A percentile compares a stretch with the other conserved stretches of the same genome.
Conservation (phyloP, 768 basidiomycete species). For the Calvatia gigantea region DNA sequence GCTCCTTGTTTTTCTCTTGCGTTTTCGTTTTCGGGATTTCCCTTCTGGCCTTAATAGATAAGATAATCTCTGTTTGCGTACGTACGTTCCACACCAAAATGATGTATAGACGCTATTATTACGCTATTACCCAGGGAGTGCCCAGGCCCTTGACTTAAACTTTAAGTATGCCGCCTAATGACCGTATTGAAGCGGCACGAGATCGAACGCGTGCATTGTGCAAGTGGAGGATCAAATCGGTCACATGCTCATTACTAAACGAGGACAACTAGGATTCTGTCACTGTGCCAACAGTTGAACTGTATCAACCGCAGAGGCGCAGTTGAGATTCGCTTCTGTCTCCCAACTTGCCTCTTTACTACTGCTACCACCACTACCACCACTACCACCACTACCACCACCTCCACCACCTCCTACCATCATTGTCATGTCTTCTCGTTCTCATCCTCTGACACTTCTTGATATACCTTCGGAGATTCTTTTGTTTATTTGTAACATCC, state of each 20-base stretch:
- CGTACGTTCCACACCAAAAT: neutral
- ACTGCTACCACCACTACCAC: slow-evolving; percentile 8
- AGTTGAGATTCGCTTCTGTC: slow-evolving; percentile 8
- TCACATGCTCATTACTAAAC: slow-evolving; percentile 8
- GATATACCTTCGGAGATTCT: slow-evolving; percentile 53
- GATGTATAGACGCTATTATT: neutral
- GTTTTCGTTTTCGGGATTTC: neutral
- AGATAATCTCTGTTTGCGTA: slow-evolving; percentile 1
- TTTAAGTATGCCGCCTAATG: neutral
- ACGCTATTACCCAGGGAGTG: neutral
- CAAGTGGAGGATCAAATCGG: neutral
- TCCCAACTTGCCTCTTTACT: neutral
- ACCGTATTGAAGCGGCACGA: neutral
- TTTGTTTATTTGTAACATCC: slow-evolving; percentile 52
- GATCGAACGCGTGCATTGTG: neutral
- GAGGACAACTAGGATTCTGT: neutral
- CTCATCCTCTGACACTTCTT: slow-evolving; percentile 18
- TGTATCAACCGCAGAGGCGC: slow-evolving; percentile 5
- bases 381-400: too few relatives aligned
- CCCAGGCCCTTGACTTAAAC: neutral
- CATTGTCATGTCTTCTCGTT: slow-evolving; percentile 14
- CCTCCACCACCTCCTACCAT: too few relatives aligned
- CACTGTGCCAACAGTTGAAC: slow-evolving; percentile 10
- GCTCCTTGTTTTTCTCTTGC: neutral
- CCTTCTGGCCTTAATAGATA: slow-evolving; percentile 8